A percentile compares a stretch with the other conserved stretches of the same genome.
phyloP scores from a whole-genome alignment of 2,329 filamentous ascomycete species.

The Hymenoscyphus infarciens region DNA sequence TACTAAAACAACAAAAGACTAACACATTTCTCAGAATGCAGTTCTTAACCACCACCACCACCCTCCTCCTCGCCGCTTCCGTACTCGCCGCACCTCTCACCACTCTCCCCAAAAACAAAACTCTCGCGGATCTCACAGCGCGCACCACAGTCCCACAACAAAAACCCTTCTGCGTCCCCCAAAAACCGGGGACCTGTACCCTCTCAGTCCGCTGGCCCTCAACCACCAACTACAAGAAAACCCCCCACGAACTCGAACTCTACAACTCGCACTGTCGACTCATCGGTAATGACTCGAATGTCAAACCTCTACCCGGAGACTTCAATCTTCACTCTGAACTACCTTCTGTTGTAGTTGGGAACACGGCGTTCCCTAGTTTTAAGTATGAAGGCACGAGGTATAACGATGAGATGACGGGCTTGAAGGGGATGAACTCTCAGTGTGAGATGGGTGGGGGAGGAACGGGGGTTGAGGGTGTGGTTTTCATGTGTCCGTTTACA shows the following conservation, averaged over 20 bases:
- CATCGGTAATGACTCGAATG: slow-evolving; percentile 4
- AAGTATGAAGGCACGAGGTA: not conserved
- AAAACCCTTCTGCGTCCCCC: slow-evolving; percentile 4
- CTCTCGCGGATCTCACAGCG: not conserved
- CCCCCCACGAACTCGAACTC: not conserved
- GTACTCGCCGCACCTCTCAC: not conserved
- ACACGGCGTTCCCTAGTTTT: not conserved
- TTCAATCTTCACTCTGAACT: slow-evolving; percentile 5
- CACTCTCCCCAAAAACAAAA: not conserved
- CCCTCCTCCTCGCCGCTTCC: not conserved
- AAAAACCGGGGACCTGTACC: not conserved
- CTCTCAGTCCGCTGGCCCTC: slow-evolving; percentile 8
- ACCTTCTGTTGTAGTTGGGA: slow-evolving; percentile 3
- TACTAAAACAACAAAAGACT: not conserved
- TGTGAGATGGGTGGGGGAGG: slow-evolving; percentile 2
- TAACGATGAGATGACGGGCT: slow-evolving; percentile 1
- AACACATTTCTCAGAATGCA: not conserved
- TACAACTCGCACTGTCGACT: slow-evolving; percentile 9
- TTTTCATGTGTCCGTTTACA: slow-evolving; percentile 2
- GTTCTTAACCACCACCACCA: not conserved
- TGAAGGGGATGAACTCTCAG: not conserved
- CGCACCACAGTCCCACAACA: not conserved
- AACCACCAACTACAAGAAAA: not conserved
- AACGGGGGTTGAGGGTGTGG: not conserved
- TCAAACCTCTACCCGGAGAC: not conserved